These are phyloP conservation scores for Hamigera avellanea DNA, from an alignment of 495 filamentous ascomycete species.

Conservation along the genomic window DNA sequence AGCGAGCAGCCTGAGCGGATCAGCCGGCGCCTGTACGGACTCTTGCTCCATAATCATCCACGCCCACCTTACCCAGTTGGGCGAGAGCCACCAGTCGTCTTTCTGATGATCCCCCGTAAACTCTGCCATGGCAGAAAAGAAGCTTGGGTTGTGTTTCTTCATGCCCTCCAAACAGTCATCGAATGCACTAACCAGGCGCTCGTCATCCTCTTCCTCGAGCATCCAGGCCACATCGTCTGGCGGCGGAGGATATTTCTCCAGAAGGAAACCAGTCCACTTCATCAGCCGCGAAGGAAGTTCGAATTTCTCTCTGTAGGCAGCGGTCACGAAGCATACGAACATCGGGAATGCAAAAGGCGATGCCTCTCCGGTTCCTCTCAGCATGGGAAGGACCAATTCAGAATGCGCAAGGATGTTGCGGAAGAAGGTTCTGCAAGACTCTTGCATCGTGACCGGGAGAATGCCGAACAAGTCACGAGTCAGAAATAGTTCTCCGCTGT, in stretches of 20 bases:
- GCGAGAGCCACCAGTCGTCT: constrained; percentile 26
- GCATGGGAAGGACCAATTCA: constrained; percentile 10
- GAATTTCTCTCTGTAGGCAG: constrained; percentile 5
- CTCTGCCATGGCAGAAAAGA: constrained; percentile 6
- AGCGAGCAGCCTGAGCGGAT: constrained; percentile 22
- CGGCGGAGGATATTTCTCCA: constrained; percentile 23
- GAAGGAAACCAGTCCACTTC: constrained; percentile 26
- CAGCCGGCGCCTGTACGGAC: constrained; percentile 25
- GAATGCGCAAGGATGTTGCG: constrained; percentile 9
- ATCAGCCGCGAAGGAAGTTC: constrained; percentile 19
- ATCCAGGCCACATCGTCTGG: constrained; percentile 16
- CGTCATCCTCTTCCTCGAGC: constrained; percentile 19
- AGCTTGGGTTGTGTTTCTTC: constrained; percentile 3
- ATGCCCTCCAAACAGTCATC: constrained; percentile 11
- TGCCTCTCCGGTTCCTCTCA: constrained; percentile 6
- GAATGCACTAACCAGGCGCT: constrained; percentile 12
- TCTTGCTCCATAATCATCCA: constrained; percentile 29
- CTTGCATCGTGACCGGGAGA: constrained; percentile 20
- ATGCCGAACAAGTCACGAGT: constrained; percentile 21
- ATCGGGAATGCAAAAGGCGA: constrained; percentile 17
- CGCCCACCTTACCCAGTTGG: constrained; percentile 32
- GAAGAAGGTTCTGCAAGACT: constrained; percentile 13
- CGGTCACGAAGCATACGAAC: constrained; percentile 16
- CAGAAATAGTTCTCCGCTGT: constrained; percentile 28
- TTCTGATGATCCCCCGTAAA: constrained; percentile 10